phyloP scores from a whole-genome alignment of 495 filamentous ascomycete species.

The Annulohypoxylon bovei region DNA sequence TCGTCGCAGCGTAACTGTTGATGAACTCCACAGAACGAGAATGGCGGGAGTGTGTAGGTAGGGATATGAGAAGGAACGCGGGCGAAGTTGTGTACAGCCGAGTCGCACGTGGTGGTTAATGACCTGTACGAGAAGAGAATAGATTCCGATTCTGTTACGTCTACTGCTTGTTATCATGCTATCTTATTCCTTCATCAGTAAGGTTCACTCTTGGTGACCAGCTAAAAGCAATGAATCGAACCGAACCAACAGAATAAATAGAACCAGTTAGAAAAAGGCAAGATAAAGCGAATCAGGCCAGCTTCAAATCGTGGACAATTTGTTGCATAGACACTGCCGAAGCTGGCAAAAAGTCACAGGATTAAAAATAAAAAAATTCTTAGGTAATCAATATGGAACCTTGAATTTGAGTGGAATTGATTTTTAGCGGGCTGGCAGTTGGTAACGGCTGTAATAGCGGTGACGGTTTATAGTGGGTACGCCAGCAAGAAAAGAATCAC shows the following conservation, averaged over 20 bases:
- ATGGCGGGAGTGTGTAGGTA: slow-evolving; percentile 28
- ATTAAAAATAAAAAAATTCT: background rate
- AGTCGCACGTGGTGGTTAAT: slow-evolving; percentile 24
- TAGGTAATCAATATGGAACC: too few species aligned
- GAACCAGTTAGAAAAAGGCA: too few species aligned
- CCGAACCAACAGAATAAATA: too few species aligned
- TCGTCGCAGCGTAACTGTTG: background rate
- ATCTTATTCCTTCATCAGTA: background rate
- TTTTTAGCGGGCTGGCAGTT: background rate
- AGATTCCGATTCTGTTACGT: slow-evolving; percentile 23
- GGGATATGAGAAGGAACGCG: slow-evolving; percentile 3
- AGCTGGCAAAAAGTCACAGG: background rate
- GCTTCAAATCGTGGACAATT: too few species aligned
- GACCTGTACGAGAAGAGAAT: slow-evolving; percentile 42
- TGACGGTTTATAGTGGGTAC: background rate
- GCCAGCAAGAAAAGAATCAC: background rate
- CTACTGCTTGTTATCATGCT: background rate
- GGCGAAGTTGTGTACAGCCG: slow-evolving; percentile 22
- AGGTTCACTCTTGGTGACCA: too few species aligned
- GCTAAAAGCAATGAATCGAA: background rate
- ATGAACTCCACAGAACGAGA: background rate
- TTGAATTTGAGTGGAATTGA: background rate
- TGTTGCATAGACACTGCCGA: too few species aligned
- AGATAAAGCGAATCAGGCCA: too few species aligned
- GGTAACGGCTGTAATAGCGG: background rate